A percentile compares a stretch with the other conserved stretches of the same genome.
These are phyloP conservation scores for Prunus mume DNA, from an alignment of 306 rosid genomes.

Conservation along the genomic window DNA sequence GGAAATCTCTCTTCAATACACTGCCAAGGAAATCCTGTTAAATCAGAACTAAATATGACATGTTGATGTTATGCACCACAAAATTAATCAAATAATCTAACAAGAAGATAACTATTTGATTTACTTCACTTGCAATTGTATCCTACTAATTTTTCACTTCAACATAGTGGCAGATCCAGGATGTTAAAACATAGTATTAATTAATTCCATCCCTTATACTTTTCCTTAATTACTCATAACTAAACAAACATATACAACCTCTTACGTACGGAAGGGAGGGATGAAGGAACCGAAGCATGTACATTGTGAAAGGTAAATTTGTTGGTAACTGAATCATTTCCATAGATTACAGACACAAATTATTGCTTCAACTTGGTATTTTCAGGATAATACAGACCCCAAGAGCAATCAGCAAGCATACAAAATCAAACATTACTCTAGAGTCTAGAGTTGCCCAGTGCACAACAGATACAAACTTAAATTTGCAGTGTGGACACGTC, in stretches of 20 bases:
- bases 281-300: slow-evolving; percentile 2
- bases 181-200: no score
- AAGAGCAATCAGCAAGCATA: slow-evolving; percentile 21
- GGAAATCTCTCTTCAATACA: not conserved
- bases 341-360: slow-evolving; percentile 11
- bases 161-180: no score
- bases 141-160: not conserved
- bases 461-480: slow-evolving; percentile 31
- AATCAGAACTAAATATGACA: not conserved
- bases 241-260: no score
- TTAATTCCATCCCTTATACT: no score
- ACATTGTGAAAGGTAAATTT: slow-evolving; percentile 1
- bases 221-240: no score
- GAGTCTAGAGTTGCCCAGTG: slow-evolving; percentile 4
- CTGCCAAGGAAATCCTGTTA: not conserved
- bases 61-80: not conserved
- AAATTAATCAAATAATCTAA: not conserved
- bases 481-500: slow-evolving; percentile 28
- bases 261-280: slow-evolving; percentile 16
- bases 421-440: slow-evolving; percentile 23
- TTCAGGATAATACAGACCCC: slow-evolving; percentile 21
- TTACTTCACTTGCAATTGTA: slow-evolving; percentile 1
- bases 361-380: slow-evolving; percentile 22
- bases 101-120: not conserved
- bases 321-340: slow-evolving; percentile 1